Base-by-base conservation (phyloP, 2,329 filamentous ascomycete genomes). In the Hypoxylon sp. region DNA sequence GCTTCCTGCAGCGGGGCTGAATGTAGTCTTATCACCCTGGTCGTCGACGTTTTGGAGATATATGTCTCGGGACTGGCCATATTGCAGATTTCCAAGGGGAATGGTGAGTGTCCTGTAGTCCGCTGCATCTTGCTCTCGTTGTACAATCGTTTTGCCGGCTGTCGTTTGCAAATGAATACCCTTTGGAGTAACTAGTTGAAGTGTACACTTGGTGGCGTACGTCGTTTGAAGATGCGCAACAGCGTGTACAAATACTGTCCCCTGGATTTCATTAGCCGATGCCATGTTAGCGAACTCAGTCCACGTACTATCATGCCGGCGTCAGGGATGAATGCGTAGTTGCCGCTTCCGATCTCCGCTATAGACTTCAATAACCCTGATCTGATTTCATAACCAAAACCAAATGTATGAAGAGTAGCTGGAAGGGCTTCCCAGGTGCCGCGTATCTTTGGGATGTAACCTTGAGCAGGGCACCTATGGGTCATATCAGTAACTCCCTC, bases 321-420 rank as follows among this genome's bases (percentile, higher is more conserved):
- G 59, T 90, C 87, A 0, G 87, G 85, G 17, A 90, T 90, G 68
- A 89, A 90, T 7, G 86, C 80, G 63, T 88, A 90, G 73, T 84
- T 87, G 1, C 88, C 88, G 2, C 82, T 79, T 0, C 85, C 83
- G 51, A 85, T 78, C 71, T 90, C 87, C 1, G 87, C 83, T 50
- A 90, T 86, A 1, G 87, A 86, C 76, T 88, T 87, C 59, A 90
- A 79, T 17, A 90, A 77, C 0, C 84, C 85, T 0, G 87, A 86
- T 5, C 76, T 73, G 34, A 87, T 76, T 1, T 71, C 50, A 67
- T 86, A 85, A 3, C 85, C 85, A 58, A 88, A 87, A 2, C 85
- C 85, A 73, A 88, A 87, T 0, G 85, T 87, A 72, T 86, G 82
- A 73, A 84, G 83, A 0, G 81, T 80, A 11, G 85, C 80, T 2